These are phyloP conservation scores for Melampsora americana DNA, from an alignment of 1,284 basidiomycete genomes.

Conservation along the genomic window DNA sequence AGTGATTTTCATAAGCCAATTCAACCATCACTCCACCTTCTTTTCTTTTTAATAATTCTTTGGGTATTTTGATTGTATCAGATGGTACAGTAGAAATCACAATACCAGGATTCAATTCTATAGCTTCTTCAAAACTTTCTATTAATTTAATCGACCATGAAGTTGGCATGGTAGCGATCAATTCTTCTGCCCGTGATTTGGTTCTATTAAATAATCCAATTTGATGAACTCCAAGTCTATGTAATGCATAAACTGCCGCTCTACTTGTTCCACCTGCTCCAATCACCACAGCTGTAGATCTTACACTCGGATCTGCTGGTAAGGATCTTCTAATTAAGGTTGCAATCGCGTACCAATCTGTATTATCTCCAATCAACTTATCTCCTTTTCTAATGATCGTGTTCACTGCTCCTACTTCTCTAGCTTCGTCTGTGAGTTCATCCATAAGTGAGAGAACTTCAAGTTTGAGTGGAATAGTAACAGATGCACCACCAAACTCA, in stretches of 20 bases:
- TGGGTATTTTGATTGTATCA: slow-evolving; percentile 56
- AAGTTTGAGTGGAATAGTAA: slow-evolving; percentile 90
- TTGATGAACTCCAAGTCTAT: slow-evolving; percentile 64
- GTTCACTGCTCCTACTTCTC: slow-evolving; percentile 84
- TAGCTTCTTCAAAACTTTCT: slow-evolving; percentile 47
- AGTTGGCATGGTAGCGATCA: slow-evolving; percentile 66
- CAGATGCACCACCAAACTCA: slow-evolving; percentile 89
- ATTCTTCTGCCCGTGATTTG: slow-evolving; percentile 65
- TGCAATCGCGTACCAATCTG: slow-evolving; percentile 83
- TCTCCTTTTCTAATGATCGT: slow-evolving; percentile 67
- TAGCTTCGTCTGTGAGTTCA: slow-evolving; percentile 70
- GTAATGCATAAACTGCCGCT: slow-evolving; percentile 83
- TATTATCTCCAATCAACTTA: slow-evolving; percentile 78
- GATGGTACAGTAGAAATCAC: slow-evolving; percentile 48
- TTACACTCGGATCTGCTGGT: slow-evolving; percentile 51
- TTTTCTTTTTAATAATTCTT: slow-evolving; percentile 54
- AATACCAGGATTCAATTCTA: slow-evolving; percentile 57
- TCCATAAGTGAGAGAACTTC: slow-evolving; percentile 78
- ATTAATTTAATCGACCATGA: slow-evolving; percentile 63
- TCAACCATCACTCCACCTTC: slow-evolving; percentile 72
- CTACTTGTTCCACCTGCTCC: slow-evolving; percentile 89
- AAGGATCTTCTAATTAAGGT: slow-evolving; percentile 57
- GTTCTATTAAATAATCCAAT: slow-evolving; percentile 88
- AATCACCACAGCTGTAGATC: slow-evolving; percentile 68
- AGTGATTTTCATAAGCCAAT: slow-evolving; percentile 77